Percentiles rank a stretch among this genome's conserved stretches.
phyloP scores from a whole-genome alignment of 441 rosid species.

The Omphalea diandra region DNA sequence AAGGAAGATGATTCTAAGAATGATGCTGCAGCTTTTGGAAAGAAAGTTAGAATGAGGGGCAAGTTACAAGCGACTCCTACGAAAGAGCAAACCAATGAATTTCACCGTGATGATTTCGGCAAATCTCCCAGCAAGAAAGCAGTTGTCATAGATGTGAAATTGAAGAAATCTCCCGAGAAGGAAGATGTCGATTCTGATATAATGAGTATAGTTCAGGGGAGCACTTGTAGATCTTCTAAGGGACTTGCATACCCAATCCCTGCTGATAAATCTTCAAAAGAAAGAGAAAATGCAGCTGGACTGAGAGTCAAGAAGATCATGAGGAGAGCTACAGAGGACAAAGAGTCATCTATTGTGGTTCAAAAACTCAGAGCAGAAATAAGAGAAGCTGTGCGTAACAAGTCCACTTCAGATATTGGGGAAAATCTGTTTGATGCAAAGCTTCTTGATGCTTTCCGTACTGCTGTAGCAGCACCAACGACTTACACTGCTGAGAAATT shows the following conservation, averaged over 20 bases:
- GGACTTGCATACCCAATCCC: conserved; percentile 31
- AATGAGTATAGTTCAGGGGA: conserved; percentile 76
- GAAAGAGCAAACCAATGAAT: conserved; percentile 35
- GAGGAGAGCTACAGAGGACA: conserved; percentile 63
- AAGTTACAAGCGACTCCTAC: conserved; percentile 39
- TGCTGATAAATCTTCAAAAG: conserved; percentile 44
- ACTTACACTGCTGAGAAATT: conserved; percentile 50
- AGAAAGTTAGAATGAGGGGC: conserved; percentile 47
- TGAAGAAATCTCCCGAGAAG: conserved; percentile 28
- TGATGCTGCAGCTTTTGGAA: conserved; percentile 35
- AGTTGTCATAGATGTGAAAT: conserved; percentile 26
- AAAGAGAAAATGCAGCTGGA: conserved; percentile 58
- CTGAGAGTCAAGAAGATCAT: conserved; percentile 94
- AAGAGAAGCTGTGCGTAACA: conserved; percentile 82
- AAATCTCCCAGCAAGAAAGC: conserved; percentile 23
- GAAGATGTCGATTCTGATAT: conserved; percentile 44
- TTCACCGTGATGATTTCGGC: conserved; percentile 35
- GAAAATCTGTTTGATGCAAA: conserved; percentile 79
- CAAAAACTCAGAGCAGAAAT: conserved; percentile 89
- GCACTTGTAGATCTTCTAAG: conserved; percentile 37
- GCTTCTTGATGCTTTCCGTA: conserved; percentile 93
- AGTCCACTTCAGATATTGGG: conserved; percentile 58
- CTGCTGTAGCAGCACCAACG: conserved; percentile 75
- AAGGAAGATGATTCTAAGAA: conserved; percentile 37
- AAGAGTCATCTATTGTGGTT: conserved; percentile 69